Evolutionary conservation across 208 protist genomes (phyloP).

Genomic region (Phytomonas francai): DNA sequence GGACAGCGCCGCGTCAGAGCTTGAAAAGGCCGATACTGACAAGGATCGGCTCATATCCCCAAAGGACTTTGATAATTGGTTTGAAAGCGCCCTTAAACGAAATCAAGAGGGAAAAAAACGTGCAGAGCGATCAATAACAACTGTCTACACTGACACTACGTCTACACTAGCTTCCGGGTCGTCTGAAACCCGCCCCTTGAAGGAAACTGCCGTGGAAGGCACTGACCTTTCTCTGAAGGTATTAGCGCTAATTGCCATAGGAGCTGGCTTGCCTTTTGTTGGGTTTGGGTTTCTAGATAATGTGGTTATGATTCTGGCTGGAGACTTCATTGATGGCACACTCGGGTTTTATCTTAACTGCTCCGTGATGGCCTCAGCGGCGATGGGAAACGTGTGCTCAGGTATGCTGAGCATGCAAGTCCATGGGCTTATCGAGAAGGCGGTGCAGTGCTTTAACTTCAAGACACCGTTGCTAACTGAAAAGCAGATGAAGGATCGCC

Average conservation of each 20-base stretch:
- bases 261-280: slow-evolving; percentile 84
- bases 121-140: neutral
- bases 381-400: slow-evolving; percentile 89
- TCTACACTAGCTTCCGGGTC: slow-evolving; percentile 2
- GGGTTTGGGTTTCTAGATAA: slow-evolving; percentile 91
- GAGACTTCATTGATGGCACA: slow-evolving; percentile 80
- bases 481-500: slow-evolving; percentile 68
- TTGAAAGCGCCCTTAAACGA: slow-evolving; percentile 70
- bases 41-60: slow-evolving; percentile 77
- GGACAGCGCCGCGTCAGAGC: slow-evolving; percentile 69
- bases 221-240: slow-evolving; percentile 10
- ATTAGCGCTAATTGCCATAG: slow-evolving; percentile 64
- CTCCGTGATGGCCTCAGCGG: slow-evolving; percentile 84
- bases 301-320: slow-evolving; percentile 84
- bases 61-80: slow-evolving; percentile 90
- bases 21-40: slow-evolving; percentile 74
- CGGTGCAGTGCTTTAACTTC: slow-evolving; percentile 70
- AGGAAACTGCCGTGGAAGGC: neutral
- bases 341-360: slow-evolving; percentile 87
- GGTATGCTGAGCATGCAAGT: slow-evolving; percentile 87
- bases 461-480: slow-evolving; percentile 70
- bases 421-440: slow-evolving; percentile 86
- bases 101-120: slow-evolving; percentile 27
- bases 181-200: slow-evolving; percentile 10
- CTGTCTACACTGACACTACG: neutral